A percentile compares a stretch with the other conserved stretches of the same genome.
phyloP scores from a whole-genome alignment of 352 stramenopile species.

The Globisporangium irregulare region DNA sequence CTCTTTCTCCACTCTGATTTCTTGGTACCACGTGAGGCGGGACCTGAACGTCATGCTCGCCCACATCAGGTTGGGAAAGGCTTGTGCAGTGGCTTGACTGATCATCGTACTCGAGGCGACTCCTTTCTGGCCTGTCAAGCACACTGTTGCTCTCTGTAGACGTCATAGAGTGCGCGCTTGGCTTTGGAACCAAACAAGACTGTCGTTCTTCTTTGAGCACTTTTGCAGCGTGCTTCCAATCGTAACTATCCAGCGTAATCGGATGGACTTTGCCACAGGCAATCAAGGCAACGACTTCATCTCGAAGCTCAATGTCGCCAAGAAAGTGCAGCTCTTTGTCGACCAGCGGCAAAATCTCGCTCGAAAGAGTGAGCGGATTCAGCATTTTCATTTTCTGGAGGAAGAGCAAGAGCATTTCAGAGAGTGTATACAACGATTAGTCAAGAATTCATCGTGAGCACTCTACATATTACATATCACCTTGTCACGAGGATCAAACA shows the following conservation, averaged over 20 bases:
- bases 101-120: conserved; percentile 12
- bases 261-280: conserved; percentile 61
- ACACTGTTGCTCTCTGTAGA: conserved; percentile 57
- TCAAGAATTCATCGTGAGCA: background rate
- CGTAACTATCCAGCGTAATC: conserved; percentile 68
- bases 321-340: conserved; percentile 63
- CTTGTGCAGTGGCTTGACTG: conserved; percentile 13
- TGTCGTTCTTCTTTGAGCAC: conserved; percentile 18
- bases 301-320: conserved; percentile 57
- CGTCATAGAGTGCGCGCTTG: conserved; percentile 40
- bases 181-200: conserved; percentile 14
- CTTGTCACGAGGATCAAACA: conserved; percentile 77
- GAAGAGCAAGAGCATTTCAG: background rate
- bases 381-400: conserved; percentile 76
- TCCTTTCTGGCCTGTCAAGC: conserved; percentile 1
- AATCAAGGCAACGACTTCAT: conserved; percentile 54
- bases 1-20: background rate
- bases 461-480: conserved; percentile 19
- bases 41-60: background rate
- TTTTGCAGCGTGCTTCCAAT: conserved; percentile 49
- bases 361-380: conserved; percentile 56
- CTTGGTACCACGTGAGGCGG: background rate
- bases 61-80: conserved; percentile 5
- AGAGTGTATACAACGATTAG: background rate
- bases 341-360: conserved; percentile 48